Evolutionary conservation across 2,329 filamentous ascomycete species (phyloP).

Genomic region (Paecilomyces dactylethromorphus): DNA sequence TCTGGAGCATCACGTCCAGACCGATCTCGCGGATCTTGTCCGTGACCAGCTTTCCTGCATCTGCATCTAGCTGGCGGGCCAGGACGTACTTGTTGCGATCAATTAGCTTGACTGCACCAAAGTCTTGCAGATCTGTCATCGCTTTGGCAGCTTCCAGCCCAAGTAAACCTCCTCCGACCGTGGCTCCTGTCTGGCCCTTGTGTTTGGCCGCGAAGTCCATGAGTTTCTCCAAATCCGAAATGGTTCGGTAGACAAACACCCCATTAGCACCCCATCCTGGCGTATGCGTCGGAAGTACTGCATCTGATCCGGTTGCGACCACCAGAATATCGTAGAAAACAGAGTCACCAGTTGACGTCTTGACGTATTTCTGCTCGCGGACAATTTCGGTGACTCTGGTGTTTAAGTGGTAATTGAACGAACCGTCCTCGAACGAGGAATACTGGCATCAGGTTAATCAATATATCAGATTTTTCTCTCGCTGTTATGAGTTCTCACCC

Average conservation of each 20-base stretch:
- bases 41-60: constrained; percentile 74
- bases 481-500: constrained; percentile 47
- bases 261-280: constrained; percentile 74
- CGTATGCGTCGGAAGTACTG: constrained; percentile 64
- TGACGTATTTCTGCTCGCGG: constrained; percentile 57
- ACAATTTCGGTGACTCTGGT: constrained; percentile 65
- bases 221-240: constrained; percentile 70
- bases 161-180: constrained; percentile 77
- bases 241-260: constrained; percentile 84
- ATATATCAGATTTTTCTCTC: constrained; percentile 1
- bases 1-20: constrained; percentile 71
- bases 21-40: constrained; percentile 74
- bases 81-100: constrained; percentile 80
- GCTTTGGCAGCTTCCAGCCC: constrained; percentile 87
- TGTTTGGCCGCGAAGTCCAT: constrained; percentile 64
- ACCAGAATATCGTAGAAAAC: constrained; percentile 76
- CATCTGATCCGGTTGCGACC: constrained; percentile 80
- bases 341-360: constrained; percentile 61
- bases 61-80: constrained; percentile 71
- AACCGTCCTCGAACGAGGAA: constrained; percentile 56
- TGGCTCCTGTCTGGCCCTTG: constrained; percentile 63
- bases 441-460: constrained; percentile 47
- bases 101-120: constrained; percentile 67
- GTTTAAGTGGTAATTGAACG: constrained; percentile 69
- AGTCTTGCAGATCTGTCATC: constrained; percentile 78